phyloP scores from a whole-genome alignment of 1,284 basidiomycete genomes.

The Flammula alnicola region DNA sequence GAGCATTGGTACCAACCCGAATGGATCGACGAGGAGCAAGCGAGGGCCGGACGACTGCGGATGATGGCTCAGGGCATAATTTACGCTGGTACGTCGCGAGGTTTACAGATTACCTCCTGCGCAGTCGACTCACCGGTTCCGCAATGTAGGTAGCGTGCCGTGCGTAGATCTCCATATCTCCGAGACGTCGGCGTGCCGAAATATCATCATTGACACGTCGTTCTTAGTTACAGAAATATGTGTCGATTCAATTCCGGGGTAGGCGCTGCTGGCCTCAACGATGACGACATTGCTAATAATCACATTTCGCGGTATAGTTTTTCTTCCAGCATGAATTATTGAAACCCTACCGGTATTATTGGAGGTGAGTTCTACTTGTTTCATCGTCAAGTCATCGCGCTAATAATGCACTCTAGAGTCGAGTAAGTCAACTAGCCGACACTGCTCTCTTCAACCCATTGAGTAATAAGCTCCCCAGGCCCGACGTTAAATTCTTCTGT shows the following conservation, averaged over 20 bases:
- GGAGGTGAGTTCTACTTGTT: slow-evolving; percentile 58
- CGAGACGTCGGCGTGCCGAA: background rate
- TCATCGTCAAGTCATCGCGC: slow-evolving; percentile 27
- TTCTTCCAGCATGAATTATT: slow-evolving; percentile 81
- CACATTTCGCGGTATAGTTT: slow-evolving; percentile 48
- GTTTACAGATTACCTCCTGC: background rate
- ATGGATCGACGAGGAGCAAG: slow-evolving; percentile 79
- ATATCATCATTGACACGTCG: background rate
- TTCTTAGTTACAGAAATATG: slow-evolving; percentile 69
- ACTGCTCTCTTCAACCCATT: slow-evolving; percentile 2
- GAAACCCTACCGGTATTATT: slow-evolving; percentile 80
- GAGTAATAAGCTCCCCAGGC: slow-evolving; percentile 41
- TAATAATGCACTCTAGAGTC: slow-evolving; percentile 31
- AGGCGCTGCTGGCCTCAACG: slow-evolving; percentile 33
- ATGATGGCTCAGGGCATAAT: slow-evolving; percentile 41
- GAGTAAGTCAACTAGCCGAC: slow-evolving; percentile 36
- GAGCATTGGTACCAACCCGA: slow-evolving; percentile 84
- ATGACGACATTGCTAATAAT: slow-evolving; percentile 2
- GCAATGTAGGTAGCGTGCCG: slow-evolving; percentile 52
- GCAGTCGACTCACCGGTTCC: slow-evolving; percentile 10
- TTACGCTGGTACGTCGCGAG: slow-evolving; percentile 36
- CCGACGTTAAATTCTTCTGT: slow-evolving; percentile 78
- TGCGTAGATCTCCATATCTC: slow-evolving; percentile 38
- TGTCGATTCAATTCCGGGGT: slow-evolving; percentile 88
- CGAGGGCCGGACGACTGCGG: slow-evolving; percentile 61